Conservation (phyloP, 2,329 filamentous ascomycete species). For the Pezicula neosporulosa region DNA sequence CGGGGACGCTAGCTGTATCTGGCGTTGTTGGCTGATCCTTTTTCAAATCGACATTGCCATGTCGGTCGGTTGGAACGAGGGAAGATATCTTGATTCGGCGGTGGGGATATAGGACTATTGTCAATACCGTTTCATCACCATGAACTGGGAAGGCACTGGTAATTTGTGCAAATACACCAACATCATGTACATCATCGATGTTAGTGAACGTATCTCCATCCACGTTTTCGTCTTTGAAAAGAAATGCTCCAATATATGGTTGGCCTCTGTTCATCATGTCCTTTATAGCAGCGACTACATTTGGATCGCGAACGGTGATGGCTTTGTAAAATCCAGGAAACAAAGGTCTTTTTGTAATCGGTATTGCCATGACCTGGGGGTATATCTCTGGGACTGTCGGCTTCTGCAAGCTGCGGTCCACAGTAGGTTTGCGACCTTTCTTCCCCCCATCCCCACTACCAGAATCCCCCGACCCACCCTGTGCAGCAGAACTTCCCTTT, state of each 20-base stretch:
- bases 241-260: slow-evolving; percentile 93
- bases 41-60: slow-evolving; percentile 39
- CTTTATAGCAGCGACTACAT: slow-evolving; percentile 86
- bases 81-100: slow-evolving; percentile 88
- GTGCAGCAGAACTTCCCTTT: slow-evolving; percentile 20
- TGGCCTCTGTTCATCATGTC: slow-evolving; percentile 97
- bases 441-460: slow-evolving; percentile 57
- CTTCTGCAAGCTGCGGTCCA: slow-evolving; percentile 79
- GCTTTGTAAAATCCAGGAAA: slow-evolving; percentile 99
- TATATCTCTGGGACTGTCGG: slow-evolving; percentile 91
- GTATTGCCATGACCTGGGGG: slow-evolving; percentile 95
- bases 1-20: slow-evolving; percentile 48
- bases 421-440: slow-evolving; percentile 64
- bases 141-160: slow-evolving; percentile 92
- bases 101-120: slow-evolving; percentile 93
- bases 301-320: slow-evolving; percentile 90
- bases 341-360: slow-evolving; percentile 86
- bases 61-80: slow-evolving; percentile 62
- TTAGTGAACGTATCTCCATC: slow-evolving; percentile 93
- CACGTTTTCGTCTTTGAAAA: slow-evolving; percentile 93
- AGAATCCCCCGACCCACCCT: slow-evolving; percentile 22
- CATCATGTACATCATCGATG: slow-evolving; percentile 87
- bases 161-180: slow-evolving; percentile 96
- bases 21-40: slow-evolving; percentile 38
- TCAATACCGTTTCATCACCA: slow-evolving; percentile 80